Evolutionary conservation across 108 stramenopile genomes (phyloP).

Genomic region (Epipyxis sp.): DNA sequence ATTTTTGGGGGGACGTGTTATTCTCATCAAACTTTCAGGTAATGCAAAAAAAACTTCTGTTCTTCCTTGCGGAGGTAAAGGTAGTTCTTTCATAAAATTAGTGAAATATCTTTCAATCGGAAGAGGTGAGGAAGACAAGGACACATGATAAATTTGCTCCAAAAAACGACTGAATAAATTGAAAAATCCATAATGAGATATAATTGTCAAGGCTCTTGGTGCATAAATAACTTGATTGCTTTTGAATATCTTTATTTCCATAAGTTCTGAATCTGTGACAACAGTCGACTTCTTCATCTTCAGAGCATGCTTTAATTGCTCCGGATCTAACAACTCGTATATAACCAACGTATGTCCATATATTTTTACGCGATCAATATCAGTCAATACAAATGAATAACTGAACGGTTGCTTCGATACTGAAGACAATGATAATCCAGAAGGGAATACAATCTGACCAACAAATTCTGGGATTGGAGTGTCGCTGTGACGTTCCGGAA

Average conservation of each 20-base stretch:
- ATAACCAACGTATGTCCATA: constrained; percentile 69
- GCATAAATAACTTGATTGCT: constrained; percentile 53
- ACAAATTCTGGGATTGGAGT: constrained; percentile 69
- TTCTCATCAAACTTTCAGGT: constrained; percentile 55
- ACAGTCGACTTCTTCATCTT: constrained; percentile 45
- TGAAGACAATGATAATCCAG: constrained; percentile 56
- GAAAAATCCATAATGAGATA: constrained; percentile 81
- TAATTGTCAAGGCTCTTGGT: constrained; percentile 73
- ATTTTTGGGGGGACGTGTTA: constrained; percentile 65
- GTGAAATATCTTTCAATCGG: constrained; percentile 82
- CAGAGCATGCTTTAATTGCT: constrained; percentile 34
- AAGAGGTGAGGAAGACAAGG: constrained; percentile 73
- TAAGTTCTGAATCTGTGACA: constrained; percentile 31
- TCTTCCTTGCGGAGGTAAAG: constrained; percentile 74
- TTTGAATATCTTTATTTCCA: constrained; percentile 1
- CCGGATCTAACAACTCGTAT: constrained; percentile 54
- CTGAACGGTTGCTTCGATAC: constrained; percentile 58
- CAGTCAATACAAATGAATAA: constrained; percentile 74
- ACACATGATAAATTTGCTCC: constrained; percentile 72
- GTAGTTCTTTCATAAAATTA: constrained; percentile 74
- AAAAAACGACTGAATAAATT: constrained; percentile 66
- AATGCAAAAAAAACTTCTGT: constrained; percentile 61
- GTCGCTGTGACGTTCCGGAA: constrained; percentile 56
- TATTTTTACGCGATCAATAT: constrained; percentile 59
- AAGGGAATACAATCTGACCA: constrained; percentile 66